Conservation (phyloP, 768 basidiomycete species). For the Crepidotus variabilis region DNA sequence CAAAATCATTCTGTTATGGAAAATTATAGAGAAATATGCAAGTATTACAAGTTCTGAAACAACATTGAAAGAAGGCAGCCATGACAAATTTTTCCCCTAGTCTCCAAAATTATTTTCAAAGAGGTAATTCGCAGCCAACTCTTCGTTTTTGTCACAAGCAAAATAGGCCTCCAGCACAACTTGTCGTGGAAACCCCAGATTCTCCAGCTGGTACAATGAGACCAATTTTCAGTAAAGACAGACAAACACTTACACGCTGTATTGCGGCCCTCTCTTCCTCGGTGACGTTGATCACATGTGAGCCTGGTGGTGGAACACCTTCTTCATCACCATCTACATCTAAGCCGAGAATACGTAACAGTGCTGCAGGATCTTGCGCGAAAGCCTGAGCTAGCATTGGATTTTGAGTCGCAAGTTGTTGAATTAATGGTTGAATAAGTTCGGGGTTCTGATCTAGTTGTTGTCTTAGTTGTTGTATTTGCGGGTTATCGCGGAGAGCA, state of each 20-base stretch:
- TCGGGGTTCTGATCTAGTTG: slow-evolving; percentile 75
- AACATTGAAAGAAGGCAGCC: too few species aligned
- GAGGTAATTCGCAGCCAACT: slow-evolving; percentile 90
- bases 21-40: too few species aligned
- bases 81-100: too few species aligned
- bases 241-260: slow-evolving; percentile 60
- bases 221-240: background rate
- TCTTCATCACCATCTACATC: slow-evolving; percentile 37
- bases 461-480: slow-evolving; percentile 70
- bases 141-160: slow-evolving; percentile 96
- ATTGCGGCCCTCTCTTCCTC: slow-evolving; percentile 88
- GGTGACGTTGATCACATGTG: slow-evolving; percentile 73
- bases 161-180: slow-evolving; percentile 88
- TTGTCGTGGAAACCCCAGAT: slow-evolving; percentile 82
- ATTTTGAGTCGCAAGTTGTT: slow-evolving; percentile 74
- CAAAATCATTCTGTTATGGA: too few species aligned
- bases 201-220: slow-evolving; percentile 59
- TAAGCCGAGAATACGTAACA: slow-evolving; percentile 61
- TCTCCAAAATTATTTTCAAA: slow-evolving; percentile 65
- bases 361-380: slow-evolving; percentile 65
- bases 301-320: slow-evolving; percentile 42
- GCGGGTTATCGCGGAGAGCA: slow-evolving; percentile 57
- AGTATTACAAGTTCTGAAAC: too few species aligned
- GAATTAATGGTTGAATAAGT: slow-evolving; percentile 73
- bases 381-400: slow-evolving; percentile 71